Evolutionary conservation across 306 rosid genomes (phyloP).

Genomic region (Quercus aquifolioides): DNA sequence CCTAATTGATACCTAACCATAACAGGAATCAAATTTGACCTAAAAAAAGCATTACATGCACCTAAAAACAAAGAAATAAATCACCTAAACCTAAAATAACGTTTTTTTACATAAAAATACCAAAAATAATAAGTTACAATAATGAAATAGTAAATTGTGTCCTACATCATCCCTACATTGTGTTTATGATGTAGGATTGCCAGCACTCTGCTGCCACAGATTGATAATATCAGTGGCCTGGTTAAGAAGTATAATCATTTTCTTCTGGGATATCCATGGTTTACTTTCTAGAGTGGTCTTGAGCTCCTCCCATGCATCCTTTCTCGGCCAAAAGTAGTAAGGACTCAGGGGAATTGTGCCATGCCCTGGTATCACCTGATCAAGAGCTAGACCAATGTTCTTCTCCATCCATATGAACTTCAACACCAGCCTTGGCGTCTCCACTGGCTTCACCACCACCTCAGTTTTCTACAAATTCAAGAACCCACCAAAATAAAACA

Average conservation of each 20-base stretch:
- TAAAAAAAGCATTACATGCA: no score
- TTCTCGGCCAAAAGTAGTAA: constrained; percentile 95
- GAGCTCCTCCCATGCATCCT: constrained; percentile 99
- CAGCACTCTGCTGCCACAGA: constrained; percentile 97
- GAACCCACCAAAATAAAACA: no score
- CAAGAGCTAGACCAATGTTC: constrained; percentile 86
- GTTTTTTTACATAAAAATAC: no score
- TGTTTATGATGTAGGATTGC: constrained; percentile 35
- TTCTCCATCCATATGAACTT: constrained; percentile 96
- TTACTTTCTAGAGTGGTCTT: constrained; percentile 81
- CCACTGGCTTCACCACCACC: constrained; percentile 75
- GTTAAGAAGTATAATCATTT: constrained; percentile 95
- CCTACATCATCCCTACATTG: neutral
- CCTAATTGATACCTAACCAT: no score
- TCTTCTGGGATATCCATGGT: constrained; percentile 95
- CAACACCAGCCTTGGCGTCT: constrained; percentile 70
- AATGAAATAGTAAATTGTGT: no score
- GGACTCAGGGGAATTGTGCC: constrained; percentile 90
- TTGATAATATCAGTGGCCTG: constrained; percentile 95
- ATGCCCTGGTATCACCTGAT: constrained; percentile 74
- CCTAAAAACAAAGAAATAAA: no score
- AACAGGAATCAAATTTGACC: no score
- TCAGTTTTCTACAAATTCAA: constrained; percentile 55
- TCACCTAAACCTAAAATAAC: no score
- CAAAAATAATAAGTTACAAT: no score